Evolutionary conservation across 169 alveolate species (phyloP).

Genomic region (Eimeria necatrix): DNA sequence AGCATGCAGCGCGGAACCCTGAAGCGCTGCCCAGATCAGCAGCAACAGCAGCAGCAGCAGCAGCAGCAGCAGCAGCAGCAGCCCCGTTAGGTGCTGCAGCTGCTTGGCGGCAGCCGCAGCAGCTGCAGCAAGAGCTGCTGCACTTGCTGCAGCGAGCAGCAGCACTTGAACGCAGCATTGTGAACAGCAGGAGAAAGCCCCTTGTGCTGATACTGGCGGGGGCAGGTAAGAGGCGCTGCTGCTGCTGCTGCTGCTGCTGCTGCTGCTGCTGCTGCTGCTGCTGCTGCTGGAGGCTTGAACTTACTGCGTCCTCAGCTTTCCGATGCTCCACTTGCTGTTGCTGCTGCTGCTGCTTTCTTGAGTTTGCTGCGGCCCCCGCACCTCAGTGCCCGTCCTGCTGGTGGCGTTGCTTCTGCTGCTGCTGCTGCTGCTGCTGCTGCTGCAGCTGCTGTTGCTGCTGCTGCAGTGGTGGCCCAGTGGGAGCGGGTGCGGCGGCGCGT

Average conservation of each 20-base stretch:
- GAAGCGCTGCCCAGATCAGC: not conserved
- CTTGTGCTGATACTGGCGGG: not conserved
- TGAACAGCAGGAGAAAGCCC: slow-evolving; percentile 14
- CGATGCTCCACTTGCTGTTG: not conserved
- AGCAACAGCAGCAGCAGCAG: not conserved
- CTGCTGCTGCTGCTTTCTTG: slow-evolving; percentile 24
- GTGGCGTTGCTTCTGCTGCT: not conserved
- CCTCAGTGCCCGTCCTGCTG: not conserved
- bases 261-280: not conserved
- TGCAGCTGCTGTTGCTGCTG: not conserved
- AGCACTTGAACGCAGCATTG: slow-evolving; percentile 1
- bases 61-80: not conserved
- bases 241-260: not conserved
- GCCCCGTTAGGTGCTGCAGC: not conserved
- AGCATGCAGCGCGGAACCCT: not conserved
- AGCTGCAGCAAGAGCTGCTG: not conserved
- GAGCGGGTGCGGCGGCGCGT: slow-evolving; percentile 64
- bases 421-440: slow-evolving; percentile 55
- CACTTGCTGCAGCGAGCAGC: slow-evolving; percentile 44
- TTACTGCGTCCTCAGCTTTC: no score
- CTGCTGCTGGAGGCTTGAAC: not conserved
- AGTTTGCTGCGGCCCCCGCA: not conserved
- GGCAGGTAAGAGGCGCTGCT: slow-evolving; percentile 9
- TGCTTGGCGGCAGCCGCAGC: slow-evolving; percentile 47
- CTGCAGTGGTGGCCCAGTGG: slow-evolving; percentile 33